These are phyloP conservation scores for Zea mays DNA, from an alignment of 176 grass and related monocot species.

Conservation along the genomic window Zm-B73-REFERENCE-NAM-5.0 NC_050100.1:4299501-4300000, in stretches of 20 bases:
- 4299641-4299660: too few relatives aligned
- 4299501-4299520: too few relatives aligned
- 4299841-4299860: background rate
- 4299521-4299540: too few relatives aligned
- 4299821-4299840: background rate
- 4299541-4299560: too few relatives aligned
- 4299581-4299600: too few relatives aligned
- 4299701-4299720: too few relatives aligned
- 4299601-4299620: too few relatives aligned
- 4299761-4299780: slow-evolving; percentile 13
- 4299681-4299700: too few relatives aligned
- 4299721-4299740: background rate
- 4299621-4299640: too few relatives aligned
- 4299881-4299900: slow-evolving; percentile 34
- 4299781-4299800: background rate
- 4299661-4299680: too few relatives aligned
- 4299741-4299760: background rate
- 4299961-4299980: background rate
- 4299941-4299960: background rate
- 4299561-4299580: too few relatives aligned
- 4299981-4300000: slow-evolving; percentile 25
- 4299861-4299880: slow-evolving; percentile 12
- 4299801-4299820: slow-evolving; percentile 26
- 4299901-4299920: slow-evolving; percentile 28
- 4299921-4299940: background rate